These are phyloP conservation scores for Heterobasidion irregulare DNA, from an alignment of 1,284 basidiomycete genomes.

Conservation along the genomic window DNA sequence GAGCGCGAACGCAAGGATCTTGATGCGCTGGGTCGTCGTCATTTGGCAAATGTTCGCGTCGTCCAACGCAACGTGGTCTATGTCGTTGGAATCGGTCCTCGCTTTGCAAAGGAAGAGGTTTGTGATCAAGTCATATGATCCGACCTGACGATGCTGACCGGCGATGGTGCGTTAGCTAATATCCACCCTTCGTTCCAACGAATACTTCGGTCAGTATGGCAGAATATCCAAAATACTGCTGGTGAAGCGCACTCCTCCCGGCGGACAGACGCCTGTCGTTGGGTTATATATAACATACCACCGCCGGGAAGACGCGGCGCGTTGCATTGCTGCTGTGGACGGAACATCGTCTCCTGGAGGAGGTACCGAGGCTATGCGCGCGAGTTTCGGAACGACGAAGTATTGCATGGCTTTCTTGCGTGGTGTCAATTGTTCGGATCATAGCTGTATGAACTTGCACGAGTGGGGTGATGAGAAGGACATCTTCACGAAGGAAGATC, in stretches of 20 bases:
- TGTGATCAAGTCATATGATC: slow-evolving; percentile 17
- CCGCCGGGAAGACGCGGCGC: slow-evolving; percentile 90
- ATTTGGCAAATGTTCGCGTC: slow-evolving; percentile 90
- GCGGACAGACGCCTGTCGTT: slow-evolving; percentile 69
- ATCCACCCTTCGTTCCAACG: slow-evolving; percentile 87
- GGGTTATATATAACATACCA: slow-evolving; percentile 97
- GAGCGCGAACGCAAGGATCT: slow-evolving; percentile 96
- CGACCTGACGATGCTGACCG: slow-evolving; percentile 6
- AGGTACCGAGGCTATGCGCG: slow-evolving; percentile 76
- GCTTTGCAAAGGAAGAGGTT: slow-evolving; percentile 94
- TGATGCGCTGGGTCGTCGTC: slow-evolving; percentile 79
- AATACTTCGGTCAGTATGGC: slow-evolving; percentile 98
- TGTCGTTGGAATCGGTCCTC: slow-evolving; percentile 85
- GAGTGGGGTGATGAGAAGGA: slow-evolving; percentile 99
- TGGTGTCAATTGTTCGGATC: slow-evolving; percentile 79
- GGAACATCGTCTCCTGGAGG: slow-evolving; percentile 82
- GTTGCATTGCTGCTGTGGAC: slow-evolving; percentile 90
- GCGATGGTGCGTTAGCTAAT: slow-evolving; percentile 56
- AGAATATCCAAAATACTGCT: slow-evolving; percentile 96
- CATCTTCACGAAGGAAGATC: slow-evolving; percentile 89
- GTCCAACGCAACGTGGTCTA: slow-evolving; percentile 97
- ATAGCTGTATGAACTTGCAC: slow-evolving; percentile 90
- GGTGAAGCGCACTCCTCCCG: slow-evolving; percentile 79
- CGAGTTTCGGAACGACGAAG: slow-evolving; percentile 95
- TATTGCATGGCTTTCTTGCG: slow-evolving; percentile 97